Evolutionary conservation across 345 rosid genomes (phyloP).

Genomic region (Noccaea caerulescens): DNA sequence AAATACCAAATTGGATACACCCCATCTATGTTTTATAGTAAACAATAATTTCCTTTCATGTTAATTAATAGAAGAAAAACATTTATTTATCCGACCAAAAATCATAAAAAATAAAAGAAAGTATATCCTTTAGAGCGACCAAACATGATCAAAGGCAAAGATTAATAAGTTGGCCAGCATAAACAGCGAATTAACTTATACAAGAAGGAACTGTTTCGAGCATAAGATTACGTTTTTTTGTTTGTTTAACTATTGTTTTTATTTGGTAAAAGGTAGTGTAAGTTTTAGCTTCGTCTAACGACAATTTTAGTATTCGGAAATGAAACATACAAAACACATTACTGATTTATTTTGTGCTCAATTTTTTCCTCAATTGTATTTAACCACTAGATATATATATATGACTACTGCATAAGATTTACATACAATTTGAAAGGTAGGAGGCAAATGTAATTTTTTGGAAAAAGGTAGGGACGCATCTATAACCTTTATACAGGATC

Average conservation of each 20-base stretch:
- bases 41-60: neutral
- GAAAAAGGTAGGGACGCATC: neutral
- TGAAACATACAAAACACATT: neutral
- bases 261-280: neutral
- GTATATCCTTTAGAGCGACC: conserved; percentile 26
- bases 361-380: neutral
- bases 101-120: conserved; percentile 24
- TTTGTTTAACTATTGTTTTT: neutral
- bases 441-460: neutral
- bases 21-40: no score
- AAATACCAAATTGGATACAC: no score
- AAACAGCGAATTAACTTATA: conserved; percentile 35
- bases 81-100: conserved; percentile 27
- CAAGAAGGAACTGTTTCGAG: conserved; percentile 35
- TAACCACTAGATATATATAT: neutral
- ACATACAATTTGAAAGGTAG: neutral
- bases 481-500: neutral
- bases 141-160: conserved; percentile 36
- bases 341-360: no score
- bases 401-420: neutral
- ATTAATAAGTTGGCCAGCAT: conserved; percentile 26
- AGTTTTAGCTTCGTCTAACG: neutral
- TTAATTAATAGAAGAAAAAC: neutral
- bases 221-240: neutral
- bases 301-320: neutral